Evolutionary conservation across 2,329 filamentous ascomycete genomes (phyloP).

Genomic region (Scedosporium apiospermum): DNA sequence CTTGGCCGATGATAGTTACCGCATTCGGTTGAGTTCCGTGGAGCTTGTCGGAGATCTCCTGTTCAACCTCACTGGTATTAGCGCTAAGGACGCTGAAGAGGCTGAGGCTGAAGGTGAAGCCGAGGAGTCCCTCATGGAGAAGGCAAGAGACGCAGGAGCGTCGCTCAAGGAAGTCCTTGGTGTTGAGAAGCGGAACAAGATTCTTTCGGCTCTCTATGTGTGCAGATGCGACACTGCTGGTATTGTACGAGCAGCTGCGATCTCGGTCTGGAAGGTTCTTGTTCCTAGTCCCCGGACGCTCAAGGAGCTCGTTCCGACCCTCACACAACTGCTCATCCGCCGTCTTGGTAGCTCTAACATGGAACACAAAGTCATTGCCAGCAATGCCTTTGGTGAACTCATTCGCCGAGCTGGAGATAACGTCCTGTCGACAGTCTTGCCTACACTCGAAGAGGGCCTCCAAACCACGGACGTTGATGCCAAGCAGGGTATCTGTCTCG

Average conservation of each 20-base stretch:
- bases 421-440: constrained; percentile 77
- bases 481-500: constrained; percentile 95
- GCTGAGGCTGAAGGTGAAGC: constrained; percentile 49
- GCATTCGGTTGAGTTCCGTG: constrained; percentile 95
- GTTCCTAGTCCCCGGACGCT: constrained; percentile 86
- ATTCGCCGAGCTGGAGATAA: constrained; percentile 95
- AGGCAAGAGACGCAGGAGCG: constrained; percentile 74
- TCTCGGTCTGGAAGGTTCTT: constrained; percentile 93
- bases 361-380: constrained; percentile 98
- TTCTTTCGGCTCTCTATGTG: constrained; percentile 93
- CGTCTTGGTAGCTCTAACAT: constrained; percentile 91
- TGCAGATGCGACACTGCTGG: constrained; percentile 95
- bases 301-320: constrained; percentile 89
- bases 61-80: constrained; percentile 96
- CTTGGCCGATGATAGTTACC: constrained; percentile 93
- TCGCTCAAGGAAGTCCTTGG: constrained; percentile 92
- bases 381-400: constrained; percentile 90
- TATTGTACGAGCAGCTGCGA: constrained; percentile 78
- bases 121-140: constrained; percentile 71
- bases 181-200: constrained; percentile 93
- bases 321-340: constrained; percentile 89
- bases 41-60: constrained; percentile 93
- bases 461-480: constrained; percentile 83
- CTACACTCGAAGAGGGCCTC: constrained; percentile 85
- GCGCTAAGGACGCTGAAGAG: constrained; percentile 63